phyloP scores from a whole-genome alignment of 1,284 basidiomycete genomes.

The Cutaneotrichosporon sp. region DNA sequence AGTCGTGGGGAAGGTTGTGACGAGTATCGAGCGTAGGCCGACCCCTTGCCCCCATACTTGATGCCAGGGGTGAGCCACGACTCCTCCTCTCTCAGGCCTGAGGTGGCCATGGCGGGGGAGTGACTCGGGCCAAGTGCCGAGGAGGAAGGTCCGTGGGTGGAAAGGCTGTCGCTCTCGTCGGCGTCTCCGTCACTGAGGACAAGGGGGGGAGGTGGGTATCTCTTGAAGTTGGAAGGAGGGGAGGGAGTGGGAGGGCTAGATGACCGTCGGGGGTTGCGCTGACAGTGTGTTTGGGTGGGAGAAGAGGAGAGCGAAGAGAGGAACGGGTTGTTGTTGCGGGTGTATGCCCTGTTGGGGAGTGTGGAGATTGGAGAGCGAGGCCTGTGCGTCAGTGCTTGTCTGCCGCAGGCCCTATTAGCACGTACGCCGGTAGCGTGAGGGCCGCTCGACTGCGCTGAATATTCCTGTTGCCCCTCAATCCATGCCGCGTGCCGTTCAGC shows the following conservation, averaged over 20 bases:
- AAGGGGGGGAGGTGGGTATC: neutral
- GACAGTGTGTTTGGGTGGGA: neutral
- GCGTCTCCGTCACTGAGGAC: neutral
- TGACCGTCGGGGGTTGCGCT: neutral
- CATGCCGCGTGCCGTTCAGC: too few species aligned
- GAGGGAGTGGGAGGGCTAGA: neutral
- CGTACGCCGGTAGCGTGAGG: too few species aligned
- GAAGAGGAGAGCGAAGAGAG: neutral
- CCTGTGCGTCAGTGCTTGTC: neutral
- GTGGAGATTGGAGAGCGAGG: neutral
- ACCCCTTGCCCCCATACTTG: neutral
- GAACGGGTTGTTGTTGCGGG: neutral
- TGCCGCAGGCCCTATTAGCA: too few species aligned
- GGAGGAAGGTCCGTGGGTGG: neutral
- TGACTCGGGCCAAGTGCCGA: neutral
- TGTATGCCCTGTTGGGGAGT: neutral
- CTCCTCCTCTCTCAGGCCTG: neutral
- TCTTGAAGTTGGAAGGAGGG: neutral
- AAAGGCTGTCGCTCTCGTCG: too few species aligned
- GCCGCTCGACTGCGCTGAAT: too few species aligned
- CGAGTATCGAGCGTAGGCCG: constrained; percentile 5
- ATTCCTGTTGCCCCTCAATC: too few species aligned
- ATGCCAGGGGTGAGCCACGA: neutral
- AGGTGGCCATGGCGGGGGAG: neutral
- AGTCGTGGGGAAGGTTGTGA: neutral